phyloP scores from a whole-genome alignment of 148 eudicot genomes.

The Talinum fruticosum region DNA sequence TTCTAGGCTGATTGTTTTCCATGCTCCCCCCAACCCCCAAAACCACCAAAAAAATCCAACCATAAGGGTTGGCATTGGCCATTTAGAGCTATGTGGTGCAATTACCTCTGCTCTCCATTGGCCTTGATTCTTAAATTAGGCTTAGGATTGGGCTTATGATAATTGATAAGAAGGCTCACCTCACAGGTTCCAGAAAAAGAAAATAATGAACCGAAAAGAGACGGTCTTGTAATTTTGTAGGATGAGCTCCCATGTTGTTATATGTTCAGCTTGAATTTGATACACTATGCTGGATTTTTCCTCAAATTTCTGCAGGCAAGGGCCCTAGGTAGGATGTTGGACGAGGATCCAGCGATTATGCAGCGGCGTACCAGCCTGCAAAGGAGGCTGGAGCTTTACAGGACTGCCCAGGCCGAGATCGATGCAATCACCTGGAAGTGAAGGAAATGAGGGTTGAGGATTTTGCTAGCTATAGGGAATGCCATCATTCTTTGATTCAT shows the following conservation, averaged over 20 bases:
- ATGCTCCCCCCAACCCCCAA: not conserved
- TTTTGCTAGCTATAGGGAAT: constrained; percentile 15
- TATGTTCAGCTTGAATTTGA: constrained; percentile 4
- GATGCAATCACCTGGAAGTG: constrained; percentile 88
- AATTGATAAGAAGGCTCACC: no score
- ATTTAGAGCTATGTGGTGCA: no score
- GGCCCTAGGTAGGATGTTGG: constrained; percentile 69
- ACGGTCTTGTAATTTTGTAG: no score
- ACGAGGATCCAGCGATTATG: constrained; percentile 94
- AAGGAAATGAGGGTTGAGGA: constrained; percentile 4
- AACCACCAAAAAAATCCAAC: no score
- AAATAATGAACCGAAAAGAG: no score
- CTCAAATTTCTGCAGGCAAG: constrained; percentile 51
- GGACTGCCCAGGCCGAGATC: constrained; percentile 86
- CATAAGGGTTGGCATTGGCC: no score
- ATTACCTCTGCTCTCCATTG: no score
- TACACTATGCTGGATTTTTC: not conserved
- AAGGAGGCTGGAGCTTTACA: constrained; percentile 84
- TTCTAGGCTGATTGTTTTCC: not conserved
- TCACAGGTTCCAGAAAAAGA: no score
- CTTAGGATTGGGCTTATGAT: no score
- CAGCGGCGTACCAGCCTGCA: constrained; percentile 71
- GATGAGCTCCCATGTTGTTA: no score
- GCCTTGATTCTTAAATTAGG: no score
- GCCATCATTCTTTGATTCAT: constrained; percentile 27